These are phyloP conservation scores for Fistulinella cinereoalba DNA, from an alignment of 1,284 basidiomycete species.

Conservation along the genomic window DNA sequence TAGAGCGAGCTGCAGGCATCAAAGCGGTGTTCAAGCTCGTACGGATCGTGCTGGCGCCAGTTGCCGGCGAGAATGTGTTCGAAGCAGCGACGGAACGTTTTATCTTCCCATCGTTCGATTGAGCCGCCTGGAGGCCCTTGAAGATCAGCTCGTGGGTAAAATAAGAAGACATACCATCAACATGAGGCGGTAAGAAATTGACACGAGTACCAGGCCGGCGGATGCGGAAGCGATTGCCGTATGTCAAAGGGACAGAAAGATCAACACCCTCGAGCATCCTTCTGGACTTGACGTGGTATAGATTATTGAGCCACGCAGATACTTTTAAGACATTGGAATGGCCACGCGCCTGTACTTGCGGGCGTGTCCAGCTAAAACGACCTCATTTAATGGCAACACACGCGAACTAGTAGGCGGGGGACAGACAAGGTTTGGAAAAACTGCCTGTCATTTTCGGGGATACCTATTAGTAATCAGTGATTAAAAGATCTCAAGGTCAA, in stretches of 20 bases:
- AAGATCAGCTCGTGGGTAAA: background rate
- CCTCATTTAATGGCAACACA: background rate
- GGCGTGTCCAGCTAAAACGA: conserved; percentile 57
- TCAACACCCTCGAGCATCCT: conserved; percentile 54
- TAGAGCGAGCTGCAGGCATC: conserved; percentile 62
- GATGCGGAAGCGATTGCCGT: conserved; percentile 83
- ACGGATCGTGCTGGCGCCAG: conserved; percentile 73
- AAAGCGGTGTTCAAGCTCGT: conserved; percentile 60
- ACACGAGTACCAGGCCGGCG: conserved; percentile 72
- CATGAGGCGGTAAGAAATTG: conserved; percentile 69
- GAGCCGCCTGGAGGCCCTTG: conserved; percentile 51
- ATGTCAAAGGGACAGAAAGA: conserved; percentile 65
- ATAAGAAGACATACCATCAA: conserved; percentile 55
- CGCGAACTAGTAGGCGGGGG: background rate
- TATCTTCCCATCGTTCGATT: conserved; percentile 86
- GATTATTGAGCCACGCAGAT: conserved; percentile 59
- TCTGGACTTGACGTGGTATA: conserved; percentile 50
- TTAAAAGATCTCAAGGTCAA: background rate
- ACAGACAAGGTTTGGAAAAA: conserved; percentile 71
- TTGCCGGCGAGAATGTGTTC: conserved; percentile 62
- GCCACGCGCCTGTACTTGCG: conserved; percentile 69
- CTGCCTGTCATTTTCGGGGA: conserved; percentile 60
- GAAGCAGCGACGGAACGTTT: conserved; percentile 64
- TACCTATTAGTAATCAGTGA: conserved; percentile 35
- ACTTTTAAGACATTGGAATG: conserved; percentile 71